A percentile compares a stretch with the other conserved stretches of the same genome.
Conservation (phyloP, 2,329 filamentous ascomycete species). For the Byssoonygena ceratinophila region DNA sequence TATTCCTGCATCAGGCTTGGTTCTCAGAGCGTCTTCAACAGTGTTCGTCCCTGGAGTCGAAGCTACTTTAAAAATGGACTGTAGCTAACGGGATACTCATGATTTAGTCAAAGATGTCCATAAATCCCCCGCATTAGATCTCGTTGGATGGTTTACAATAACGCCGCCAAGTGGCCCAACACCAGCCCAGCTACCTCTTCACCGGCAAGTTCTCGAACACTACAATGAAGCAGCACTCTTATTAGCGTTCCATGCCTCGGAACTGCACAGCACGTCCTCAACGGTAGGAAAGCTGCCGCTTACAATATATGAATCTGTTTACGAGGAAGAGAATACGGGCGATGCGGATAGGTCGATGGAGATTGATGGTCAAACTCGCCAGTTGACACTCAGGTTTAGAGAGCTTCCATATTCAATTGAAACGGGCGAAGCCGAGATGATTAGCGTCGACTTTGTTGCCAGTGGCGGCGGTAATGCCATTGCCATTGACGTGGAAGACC, state of each 20-base stretch:
- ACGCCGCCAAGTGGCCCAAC: constrained; percentile 62
- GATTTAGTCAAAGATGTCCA: constrained; percentile 72
- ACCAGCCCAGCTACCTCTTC: constrained; percentile 56
- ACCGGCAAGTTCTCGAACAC: constrained; percentile 61
- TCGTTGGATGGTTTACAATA: constrained; percentile 88
- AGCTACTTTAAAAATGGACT: not conserved
- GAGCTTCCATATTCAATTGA: constrained; percentile 81
- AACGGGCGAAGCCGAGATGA: constrained; percentile 95
- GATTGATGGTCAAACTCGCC: constrained; percentile 51
- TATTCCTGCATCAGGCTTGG: constrained; percentile 57
- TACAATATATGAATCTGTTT: constrained; percentile 78
- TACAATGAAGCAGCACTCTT: constrained; percentile 82
- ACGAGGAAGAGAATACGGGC: constrained; percentile 55
- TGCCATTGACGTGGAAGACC: constrained; percentile 36
- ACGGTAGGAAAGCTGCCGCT: constrained; percentile 74
- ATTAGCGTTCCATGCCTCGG: constrained; percentile 69
- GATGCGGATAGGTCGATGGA: constrained; percentile 55
- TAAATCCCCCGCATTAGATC: constrained; percentile 67
- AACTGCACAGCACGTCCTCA: constrained; percentile 41
- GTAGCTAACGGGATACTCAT: not conserved
- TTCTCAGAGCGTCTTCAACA: constrained; percentile 72
- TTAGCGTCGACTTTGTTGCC: constrained; percentile 87
- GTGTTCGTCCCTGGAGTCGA: constrained; percentile 43
- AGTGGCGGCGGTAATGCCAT: constrained; percentile 72
- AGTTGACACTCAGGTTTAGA: constrained; percentile 60